Percentiles rank a stretch among this genome's conserved stretches.
These are phyloP conservation scores for Leccinum disarticulatum DNA, from an alignment of 768 basidiomycete species.

Conservation along the genomic window DNA sequence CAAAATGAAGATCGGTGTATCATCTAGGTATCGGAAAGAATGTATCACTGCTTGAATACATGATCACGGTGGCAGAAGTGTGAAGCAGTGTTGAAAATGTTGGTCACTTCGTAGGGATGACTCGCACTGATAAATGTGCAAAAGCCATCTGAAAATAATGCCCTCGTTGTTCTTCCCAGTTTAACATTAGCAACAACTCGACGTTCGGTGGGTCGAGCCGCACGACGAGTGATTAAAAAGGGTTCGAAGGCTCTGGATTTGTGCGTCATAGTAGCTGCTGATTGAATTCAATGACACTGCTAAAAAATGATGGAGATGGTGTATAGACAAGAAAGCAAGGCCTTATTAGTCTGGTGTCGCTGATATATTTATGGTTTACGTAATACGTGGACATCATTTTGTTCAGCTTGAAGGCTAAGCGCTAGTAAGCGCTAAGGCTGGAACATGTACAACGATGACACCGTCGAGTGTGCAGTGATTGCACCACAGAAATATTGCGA, in stretches of 20 bases:
- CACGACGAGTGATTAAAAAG: constrained; percentile 49
- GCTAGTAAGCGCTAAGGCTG: too few relatives aligned
- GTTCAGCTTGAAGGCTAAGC: too few relatives aligned
- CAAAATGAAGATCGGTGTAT: not conserved
- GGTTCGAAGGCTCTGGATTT: constrained; percentile 13
- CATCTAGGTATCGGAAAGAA: not conserved
- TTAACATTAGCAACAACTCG: constrained; percentile 51
- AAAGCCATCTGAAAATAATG: constrained; percentile 58
- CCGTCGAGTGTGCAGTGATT: constrained; percentile 21
- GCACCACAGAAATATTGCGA: constrained; percentile 18
- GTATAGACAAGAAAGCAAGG: not conserved
- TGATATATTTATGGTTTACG: not conserved
- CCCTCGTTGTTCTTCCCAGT: constrained; percentile 45
- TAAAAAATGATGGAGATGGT: not conserved
- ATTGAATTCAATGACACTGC: not conserved
- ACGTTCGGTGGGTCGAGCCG: constrained; percentile 41
- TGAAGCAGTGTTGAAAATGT: not conserved
- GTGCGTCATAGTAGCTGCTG: not conserved
- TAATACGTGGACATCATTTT: not conserved
- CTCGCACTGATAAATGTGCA: not conserved
- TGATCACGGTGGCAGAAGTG: not conserved
- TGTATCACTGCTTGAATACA: not conserved
- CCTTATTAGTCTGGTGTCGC: not conserved
- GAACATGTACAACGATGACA: constrained; percentile 18
- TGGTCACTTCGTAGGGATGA: not conserved